Conservation (phyloP, 805 yeast genomes). For the Kregervanrija pseudodelftensis region DNA sequence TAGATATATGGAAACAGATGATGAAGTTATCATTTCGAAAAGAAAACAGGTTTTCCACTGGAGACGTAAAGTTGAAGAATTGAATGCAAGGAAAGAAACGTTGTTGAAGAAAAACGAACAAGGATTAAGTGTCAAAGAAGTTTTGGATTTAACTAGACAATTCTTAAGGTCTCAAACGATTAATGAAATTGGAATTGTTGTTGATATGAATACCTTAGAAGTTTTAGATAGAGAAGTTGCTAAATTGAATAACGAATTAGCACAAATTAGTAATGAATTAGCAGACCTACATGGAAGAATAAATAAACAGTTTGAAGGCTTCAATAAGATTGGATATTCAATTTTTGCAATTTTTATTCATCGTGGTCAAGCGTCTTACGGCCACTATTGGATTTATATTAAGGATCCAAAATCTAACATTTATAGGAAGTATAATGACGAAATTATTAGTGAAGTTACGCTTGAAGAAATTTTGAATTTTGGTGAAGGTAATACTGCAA, state of each 20-base stretch:
- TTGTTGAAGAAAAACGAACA: conserved; percentile 41
- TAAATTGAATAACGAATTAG: conserved; percentile 39
- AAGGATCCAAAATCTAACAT: conserved; percentile 60
- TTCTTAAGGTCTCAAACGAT: conserved; percentile 41
- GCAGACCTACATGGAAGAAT: conserved; percentile 41
- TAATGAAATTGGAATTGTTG: conserved; percentile 28
- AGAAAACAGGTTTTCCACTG: conserved; percentile 54
- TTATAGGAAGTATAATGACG: conserved; percentile 92
- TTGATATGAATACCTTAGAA: conserved; percentile 41
- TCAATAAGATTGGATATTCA: conserved; percentile 64
- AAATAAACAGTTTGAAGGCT: conserved; percentile 51
- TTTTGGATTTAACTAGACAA: conserved; percentile 48
- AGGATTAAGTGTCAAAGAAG: conserved; percentile 43
- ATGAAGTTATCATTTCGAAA: conserved; percentile 42
- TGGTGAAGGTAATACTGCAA: conserved; percentile 68
- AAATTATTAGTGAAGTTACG: conserved; percentile 77
- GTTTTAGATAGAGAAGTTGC: conserved; percentile 41
- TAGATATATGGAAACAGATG: conserved; percentile 70
- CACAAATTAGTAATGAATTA: conserved; percentile 31
- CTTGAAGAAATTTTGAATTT: conserved; percentile 62
- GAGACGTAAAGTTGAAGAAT: conserved; percentile 45
- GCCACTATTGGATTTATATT: conserved; percentile 96
- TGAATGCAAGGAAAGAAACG: conserved; percentile 36
- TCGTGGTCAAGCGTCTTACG: conserved; percentile 91
- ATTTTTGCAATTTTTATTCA: conserved; percentile 91